Conservation (phyloP, 2,329 filamentous ascomycete genomes). For the Penicillium sp. region DNA sequence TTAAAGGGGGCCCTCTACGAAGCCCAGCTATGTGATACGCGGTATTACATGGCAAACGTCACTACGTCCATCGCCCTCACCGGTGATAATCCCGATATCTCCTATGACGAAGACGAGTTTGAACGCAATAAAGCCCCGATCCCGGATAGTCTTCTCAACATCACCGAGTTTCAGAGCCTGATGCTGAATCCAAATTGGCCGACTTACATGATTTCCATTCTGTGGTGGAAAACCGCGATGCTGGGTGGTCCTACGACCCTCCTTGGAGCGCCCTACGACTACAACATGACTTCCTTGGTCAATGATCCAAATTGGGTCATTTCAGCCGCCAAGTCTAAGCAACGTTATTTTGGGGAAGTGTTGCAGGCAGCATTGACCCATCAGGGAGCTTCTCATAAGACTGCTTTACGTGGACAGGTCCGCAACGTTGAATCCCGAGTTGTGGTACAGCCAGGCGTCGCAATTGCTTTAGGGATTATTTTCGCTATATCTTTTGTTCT, state of each 20-base stretch:
- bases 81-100: conserved; percentile 6
- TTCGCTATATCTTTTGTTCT: conserved; percentile 13
- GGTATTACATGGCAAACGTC: conserved; percentile 19
- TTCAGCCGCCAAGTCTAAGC: conserved; percentile 12
- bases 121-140: conserved; percentile 7
- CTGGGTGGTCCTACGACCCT: conserved; percentile 17
- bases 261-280: conserved; percentile 21
- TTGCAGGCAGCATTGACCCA: conserved; percentile 13
- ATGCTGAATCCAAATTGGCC: conserved; percentile 9
- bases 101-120: conserved; percentile 13
- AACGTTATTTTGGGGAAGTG: conserved; percentile 20
- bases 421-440: conserved; percentile 9
- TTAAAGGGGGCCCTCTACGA: neutral
- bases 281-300: conserved; percentile 14
- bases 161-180: conserved; percentile 6
- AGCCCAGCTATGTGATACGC: conserved; percentile 10
- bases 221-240: conserved; percentile 1
- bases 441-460: conserved; percentile 11
- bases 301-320: conserved; percentile 6
- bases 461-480: conserved; percentile 14
- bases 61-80: neutral
- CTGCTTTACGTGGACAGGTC: conserved; percentile 1
- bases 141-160: conserved; percentile 10
- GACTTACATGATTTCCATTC: conserved; percentile 17
- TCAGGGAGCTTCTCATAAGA: conserved; percentile 2